Conservation (phyloP, 73 alveolate species). For the Paramecium sonneborni region DNA sequence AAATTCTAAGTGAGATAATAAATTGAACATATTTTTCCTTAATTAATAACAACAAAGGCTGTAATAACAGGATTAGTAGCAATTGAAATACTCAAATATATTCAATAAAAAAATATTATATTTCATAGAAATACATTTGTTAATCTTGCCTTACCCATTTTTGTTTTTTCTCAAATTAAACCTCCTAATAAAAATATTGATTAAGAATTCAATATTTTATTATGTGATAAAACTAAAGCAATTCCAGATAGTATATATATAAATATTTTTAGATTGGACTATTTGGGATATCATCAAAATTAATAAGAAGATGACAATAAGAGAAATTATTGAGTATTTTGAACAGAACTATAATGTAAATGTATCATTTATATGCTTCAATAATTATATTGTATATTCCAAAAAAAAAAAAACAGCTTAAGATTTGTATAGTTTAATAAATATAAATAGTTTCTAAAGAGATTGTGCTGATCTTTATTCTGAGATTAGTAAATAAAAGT, state of each 20-base stretch:
- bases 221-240: slow-evolving; percentile 80
- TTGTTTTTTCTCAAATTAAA: slow-evolving; percentile 79
- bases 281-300: slow-evolving; percentile 88
- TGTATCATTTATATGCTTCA: not conserved
- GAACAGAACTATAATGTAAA: slow-evolving; percentile 48
- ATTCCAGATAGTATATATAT: too few species aligned
- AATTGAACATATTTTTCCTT: slow-evolving; percentile 97
- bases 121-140: slow-evolving; percentile 87
- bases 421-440: not conserved
- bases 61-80: slow-evolving; percentile 94
- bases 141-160: slow-evolving; percentile 87
- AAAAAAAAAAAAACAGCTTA: not conserved
- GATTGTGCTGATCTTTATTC: not conserved
- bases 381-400: not conserved
- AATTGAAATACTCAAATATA: slow-evolving; percentile 72
- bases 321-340: slow-evolving; percentile 74
- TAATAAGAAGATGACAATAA: slow-evolving; percentile 79
- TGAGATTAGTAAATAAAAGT: not conserved
- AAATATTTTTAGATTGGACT: slow-evolving; percentile 53
- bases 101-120: slow-evolving; percentile 68
- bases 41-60: slow-evolving; percentile 99
- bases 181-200: slow-evolving; percentile 82
- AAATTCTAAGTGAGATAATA: slow-evolving; percentile 64
- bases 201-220: slow-evolving; percentile 79
- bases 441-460: not conserved